These are phyloP conservation scores for Ascochyta viciae-villosae DNA, from an alignment of 2,329 filamentous ascomycete genomes.

Conservation along the genomic window DNA sequence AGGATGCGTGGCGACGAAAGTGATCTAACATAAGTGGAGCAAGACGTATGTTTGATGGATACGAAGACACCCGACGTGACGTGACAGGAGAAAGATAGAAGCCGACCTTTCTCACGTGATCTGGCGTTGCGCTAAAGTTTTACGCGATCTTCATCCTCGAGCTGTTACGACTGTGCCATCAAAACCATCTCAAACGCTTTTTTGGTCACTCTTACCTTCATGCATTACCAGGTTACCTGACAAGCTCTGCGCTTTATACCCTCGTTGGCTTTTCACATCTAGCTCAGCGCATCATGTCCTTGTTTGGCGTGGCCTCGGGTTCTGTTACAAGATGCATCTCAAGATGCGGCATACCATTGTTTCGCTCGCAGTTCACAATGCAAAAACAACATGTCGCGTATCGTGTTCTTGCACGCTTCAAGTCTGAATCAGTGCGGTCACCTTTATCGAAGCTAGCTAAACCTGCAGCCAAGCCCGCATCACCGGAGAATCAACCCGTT, in stretches of 20 bases:
- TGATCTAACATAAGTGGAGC: too few relatives aligned
- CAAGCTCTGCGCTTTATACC: background rate
- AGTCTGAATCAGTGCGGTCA: background rate
- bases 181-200: background rate
- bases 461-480: background rate
- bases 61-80: too few relatives aligned
- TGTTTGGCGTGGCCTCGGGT: background rate
- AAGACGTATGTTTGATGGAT: too few relatives aligned
- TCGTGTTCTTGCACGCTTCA: background rate
- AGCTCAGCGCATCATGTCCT: conserved; percentile 1
- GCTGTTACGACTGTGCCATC: background rate
- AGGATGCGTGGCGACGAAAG: too few relatives aligned
- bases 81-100: too few relatives aligned
- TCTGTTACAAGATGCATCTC: background rate
- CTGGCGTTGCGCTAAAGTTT: background rate
- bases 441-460: background rate
- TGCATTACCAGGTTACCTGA: background rate
- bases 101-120: background rate
- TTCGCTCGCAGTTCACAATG: background rate
- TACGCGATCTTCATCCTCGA: background rate
- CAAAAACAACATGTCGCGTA: background rate
- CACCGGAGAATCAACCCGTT: background rate
- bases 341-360: background rate
- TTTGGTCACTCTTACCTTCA: background rate
- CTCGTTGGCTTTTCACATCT: background rate